These are phyloP conservation scores for Colletotrichum orchidophilum DNA, from an alignment of 2,329 filamentous ascomycete species.

Conservation along the genomic window DNA sequence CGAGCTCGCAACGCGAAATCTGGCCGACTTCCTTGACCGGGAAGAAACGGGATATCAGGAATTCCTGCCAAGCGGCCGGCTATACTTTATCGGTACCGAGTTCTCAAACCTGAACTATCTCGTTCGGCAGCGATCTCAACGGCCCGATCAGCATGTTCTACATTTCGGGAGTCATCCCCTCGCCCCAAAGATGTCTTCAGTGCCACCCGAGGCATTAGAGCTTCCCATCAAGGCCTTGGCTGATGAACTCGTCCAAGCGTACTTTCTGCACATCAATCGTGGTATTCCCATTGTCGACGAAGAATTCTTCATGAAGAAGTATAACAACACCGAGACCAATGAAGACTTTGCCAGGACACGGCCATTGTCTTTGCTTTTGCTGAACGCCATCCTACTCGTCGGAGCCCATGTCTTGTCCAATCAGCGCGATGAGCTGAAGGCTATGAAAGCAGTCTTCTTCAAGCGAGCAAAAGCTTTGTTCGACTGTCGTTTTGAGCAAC, in stretches of 20 bases:
- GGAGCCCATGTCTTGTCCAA: constrained; percentile 58
- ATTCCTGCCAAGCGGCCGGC: constrained; percentile 57
- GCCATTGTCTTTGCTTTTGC: constrained; percentile 57
- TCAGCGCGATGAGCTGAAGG: constrained; percentile 49
- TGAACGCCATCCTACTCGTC: constrained; percentile 60
- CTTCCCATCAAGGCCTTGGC: constrained; percentile 57
- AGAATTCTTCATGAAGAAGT: constrained; percentile 59
- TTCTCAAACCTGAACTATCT: constrained; percentile 65
- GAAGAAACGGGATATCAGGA: constrained; percentile 54
- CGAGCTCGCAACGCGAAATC: constrained; percentile 54
- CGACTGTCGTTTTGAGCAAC: constrained; percentile 62
- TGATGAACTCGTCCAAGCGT: constrained; percentile 59
- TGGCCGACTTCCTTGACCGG: constrained; percentile 60
- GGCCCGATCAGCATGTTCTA: constrained; percentile 38
- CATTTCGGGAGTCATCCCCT: constrained; percentile 47
- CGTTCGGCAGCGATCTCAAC: constrained; percentile 54
- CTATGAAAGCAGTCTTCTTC: constrained; percentile 57
- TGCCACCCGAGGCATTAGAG: constrained; percentile 57
- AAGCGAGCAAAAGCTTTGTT: constrained; percentile 62
- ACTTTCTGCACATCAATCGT: constrained; percentile 59
- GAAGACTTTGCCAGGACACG: constrained; percentile 42
- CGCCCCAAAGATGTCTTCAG: constrained; percentile 51
- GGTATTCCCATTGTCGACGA: constrained; percentile 63
- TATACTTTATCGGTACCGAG: constrained; percentile 64
- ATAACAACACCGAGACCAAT: constrained; percentile 50